These are phyloP conservation scores for Clohesyomyces aquaticus DNA, from an alignment of 495 filamentous ascomycete species.

Conservation along the genomic window DNA sequence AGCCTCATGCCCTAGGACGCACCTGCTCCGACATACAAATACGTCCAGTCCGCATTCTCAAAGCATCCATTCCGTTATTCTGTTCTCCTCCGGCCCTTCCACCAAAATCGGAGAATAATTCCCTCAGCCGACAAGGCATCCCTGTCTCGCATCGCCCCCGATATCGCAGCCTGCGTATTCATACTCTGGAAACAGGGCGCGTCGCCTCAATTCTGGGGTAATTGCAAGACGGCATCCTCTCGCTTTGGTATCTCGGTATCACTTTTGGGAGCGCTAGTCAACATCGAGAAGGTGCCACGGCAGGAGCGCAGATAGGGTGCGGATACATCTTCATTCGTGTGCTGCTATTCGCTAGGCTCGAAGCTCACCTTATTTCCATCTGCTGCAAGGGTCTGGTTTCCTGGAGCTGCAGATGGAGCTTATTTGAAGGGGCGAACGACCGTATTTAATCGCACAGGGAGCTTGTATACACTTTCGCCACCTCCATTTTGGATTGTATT, in stretches of 20 bases:
- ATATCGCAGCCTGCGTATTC: conserved; percentile 5
- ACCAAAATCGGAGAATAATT: conserved; percentile 6
- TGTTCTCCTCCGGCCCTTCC: not conserved
- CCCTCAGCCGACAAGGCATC: conserved; percentile 4
- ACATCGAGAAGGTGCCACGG: conserved; percentile 10
- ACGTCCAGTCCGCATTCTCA: not conserved
- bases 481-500: no score
- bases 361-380: no score
- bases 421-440: no score
- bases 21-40: not conserved
- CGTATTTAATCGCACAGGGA: no score
- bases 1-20: not conserved
- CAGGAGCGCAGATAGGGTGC: not conserved
- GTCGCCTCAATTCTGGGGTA: not conserved
- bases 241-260: not conserved
- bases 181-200: not conserved
- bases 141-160: conserved; percentile 10
- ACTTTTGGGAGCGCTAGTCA: not conserved
- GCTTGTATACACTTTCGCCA: no score
- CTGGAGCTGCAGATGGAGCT: not conserved
- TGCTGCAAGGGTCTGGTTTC: no score
- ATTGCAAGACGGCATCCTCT: not conserved
- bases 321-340: conserved; percentile 15
- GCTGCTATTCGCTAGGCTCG: not conserved
- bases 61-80: not conserved